Base-by-base conservation (phyloP, 352 stramenopile genomes). In the Phytophthora multivora region DNA sequence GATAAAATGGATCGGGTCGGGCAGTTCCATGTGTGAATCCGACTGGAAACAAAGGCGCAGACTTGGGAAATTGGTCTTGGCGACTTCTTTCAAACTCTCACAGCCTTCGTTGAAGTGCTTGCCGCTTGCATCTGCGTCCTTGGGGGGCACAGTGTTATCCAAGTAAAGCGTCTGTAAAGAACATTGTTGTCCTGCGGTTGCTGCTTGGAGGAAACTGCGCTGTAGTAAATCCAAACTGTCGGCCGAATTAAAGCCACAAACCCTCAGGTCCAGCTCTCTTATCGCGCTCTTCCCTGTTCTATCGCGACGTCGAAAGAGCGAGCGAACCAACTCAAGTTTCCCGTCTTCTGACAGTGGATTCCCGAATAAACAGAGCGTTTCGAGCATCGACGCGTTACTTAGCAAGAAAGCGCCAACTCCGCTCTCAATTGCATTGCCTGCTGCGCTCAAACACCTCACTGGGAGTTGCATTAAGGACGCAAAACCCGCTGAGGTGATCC, bases 321-420 rank as follows among this genome's bases (percentile, higher is more conserved):
- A 59, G 8, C 56, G 59, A 15, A 73, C 54, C 3, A 89, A 38
- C 5, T 85, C 74, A 0, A 71, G 69, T 26, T 80, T 56, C 0
- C 56, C 67, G 15, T 79, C 67, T 4, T 80, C 69, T 0, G 65
- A 67, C 5, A 89, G 51, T 7, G 51, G 38, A 26, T 89, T 89
- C 0, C 65, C 56, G 0, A 61, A 43, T 3, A 86, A 39, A 23
- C 75, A 51, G 0, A 89, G 45, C 25, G 40, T 53, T 26, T 70
- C 56, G 16, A 86, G n/a, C 15, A 39, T 73, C 11, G 46, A 25
- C 1, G 25, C 25, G 33, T 69, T 70, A 33, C 59, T 67, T 9
- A 73, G 23, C 3, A 85, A 10, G 10, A 75, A 40, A 0, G 69
- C 28, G 0, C 58, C 61, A 6, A 81, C 47, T 10, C 79, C 55